Percentiles rank a stretch among this genome's conserved stretches.
These are phyloP conservation scores for Isabelozyma heimii DNA, from an alignment of 805 yeast genomes.

Conservation along the genomic window DNA sequence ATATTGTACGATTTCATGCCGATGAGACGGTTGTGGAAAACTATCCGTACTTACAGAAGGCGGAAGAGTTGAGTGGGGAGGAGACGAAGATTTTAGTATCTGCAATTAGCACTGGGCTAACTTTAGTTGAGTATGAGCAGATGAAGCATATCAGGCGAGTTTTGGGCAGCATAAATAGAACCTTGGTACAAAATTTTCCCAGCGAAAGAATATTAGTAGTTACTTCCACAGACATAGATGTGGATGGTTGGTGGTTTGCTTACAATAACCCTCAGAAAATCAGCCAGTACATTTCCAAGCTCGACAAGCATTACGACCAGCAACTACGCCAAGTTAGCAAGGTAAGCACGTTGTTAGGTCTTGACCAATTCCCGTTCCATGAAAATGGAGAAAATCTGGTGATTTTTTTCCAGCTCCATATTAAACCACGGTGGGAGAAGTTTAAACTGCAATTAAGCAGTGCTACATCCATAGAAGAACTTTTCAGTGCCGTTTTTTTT, in stretches of 20 bases:
- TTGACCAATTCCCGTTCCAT: constrained; percentile 10
- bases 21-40: background rate
- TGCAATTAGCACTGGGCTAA: constrained; percentile 2
- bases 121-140: constrained; percentile 5
- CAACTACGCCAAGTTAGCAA: constrained; percentile 3
- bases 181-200: constrained; percentile 7
- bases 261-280: background rate
- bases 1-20: background rate
- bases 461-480: background rate
- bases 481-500: background rate
- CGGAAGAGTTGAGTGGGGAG: background rate
- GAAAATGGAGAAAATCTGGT: constrained; percentile 14
- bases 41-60: background rate
- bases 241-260: background rate
- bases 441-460: constrained; percentile 1
- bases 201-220: constrained; percentile 8
- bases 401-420: constrained; percentile 15
- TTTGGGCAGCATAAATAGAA: constrained; percentile 1
- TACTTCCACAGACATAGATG: no score
- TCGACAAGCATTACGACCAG: background rate
- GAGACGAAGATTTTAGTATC: constrained; percentile 5
- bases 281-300: background rate
- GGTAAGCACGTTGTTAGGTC: constrained; percentile 8
- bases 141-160: constrained; percentile 5
- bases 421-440: constrained; percentile 15